Evolutionary conservation across 176 grass and related monocot species (phyloP), one percentile per base, ranked within the genome.

Genomic region (Triticum urartu): DNA sequence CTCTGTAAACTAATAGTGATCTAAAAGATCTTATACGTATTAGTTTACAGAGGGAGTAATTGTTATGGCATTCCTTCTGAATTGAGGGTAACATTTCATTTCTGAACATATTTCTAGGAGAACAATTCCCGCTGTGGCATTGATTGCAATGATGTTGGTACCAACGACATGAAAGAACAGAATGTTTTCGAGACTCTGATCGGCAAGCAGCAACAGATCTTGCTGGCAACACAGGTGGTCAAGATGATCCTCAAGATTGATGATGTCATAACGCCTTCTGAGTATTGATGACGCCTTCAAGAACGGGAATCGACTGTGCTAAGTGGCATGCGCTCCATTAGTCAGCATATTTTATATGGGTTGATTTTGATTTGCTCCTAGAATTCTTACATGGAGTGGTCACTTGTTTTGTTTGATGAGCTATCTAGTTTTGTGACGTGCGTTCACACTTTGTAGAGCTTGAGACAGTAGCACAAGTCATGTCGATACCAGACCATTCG

Each of bases 201-300:
- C 5, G 94, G 94, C 77, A 97, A 97, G 89, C 94, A 97, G 71
- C 94, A 97, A 60, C 94, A 94, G 79, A 85, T 97, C 83, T 79
- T 97, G 10, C 83, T 97, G 70, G 92, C 94, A 11, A 94, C 92
- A 1, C 94, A 97, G 86, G 92, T 97, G 39, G 94, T 97, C 60
- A 97, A 97, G 89, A 97, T 97, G 94, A 97, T 97, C 42, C 90
- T 97, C 48, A 94, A 97, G 90, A 97, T 97, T 0, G 92, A 97
- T 58, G 94, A 97, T 30, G 92, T 97, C 26, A 97, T 97, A 86
- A 60, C 86, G 0, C 92, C 92, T 1, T 82, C 83, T 7, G 94
- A 97, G 3, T 97, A 92, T 32, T 97, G 88, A 94, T 87, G 52
- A 70, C 7, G 26, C 68, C 61, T 64, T 17, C 1, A 59, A 66